Evolutionary conservation across 2,329 filamentous ascomycete species (phyloP).

Genomic region (Elsinoe fawcettii): DNA sequence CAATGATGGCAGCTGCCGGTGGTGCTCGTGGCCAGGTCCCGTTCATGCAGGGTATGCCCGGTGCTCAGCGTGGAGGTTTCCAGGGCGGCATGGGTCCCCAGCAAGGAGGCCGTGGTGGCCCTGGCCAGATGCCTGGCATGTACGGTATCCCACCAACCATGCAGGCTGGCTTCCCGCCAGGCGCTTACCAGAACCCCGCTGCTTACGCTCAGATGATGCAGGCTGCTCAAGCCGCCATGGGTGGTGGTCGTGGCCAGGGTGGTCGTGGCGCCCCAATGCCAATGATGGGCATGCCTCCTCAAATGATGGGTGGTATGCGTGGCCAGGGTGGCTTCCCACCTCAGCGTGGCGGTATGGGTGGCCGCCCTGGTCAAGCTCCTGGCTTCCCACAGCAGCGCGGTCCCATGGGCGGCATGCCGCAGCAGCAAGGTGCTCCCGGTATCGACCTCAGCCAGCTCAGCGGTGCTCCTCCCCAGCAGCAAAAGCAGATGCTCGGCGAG

Average conservation of each 20-base stretch:
- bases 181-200: constrained; percentile 69
- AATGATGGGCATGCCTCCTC: constrained; percentile 58
- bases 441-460: constrained; percentile 47
- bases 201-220: constrained; percentile 50
- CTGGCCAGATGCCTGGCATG: constrained; percentile 72
- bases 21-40: constrained; percentile 54
- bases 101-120: constrained; percentile 79
- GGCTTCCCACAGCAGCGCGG: constrained; percentile 30
- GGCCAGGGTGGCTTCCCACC: constrained; percentile 23
- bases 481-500: constrained; percentile 98
- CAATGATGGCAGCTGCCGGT: constrained; percentile 44
- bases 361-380: constrained; percentile 32
- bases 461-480: constrained; percentile 58
- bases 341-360: constrained; percentile 27
- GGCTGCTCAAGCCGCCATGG: constrained; percentile 58
- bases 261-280: constrained; percentile 57
- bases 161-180: constrained; percentile 63
- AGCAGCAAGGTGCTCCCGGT: constrained; percentile 26
- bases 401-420: constrained; percentile 16
- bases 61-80: constrained; percentile 78
- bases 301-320: constrained; percentile 48
- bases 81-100: constrained; percentile 56
- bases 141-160: constrained; percentile 65
- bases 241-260: constrained; percentile 55
- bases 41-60: constrained; percentile 55